Base-by-base conservation (phyloP, 2,329 filamentous ascomycete genomes). In the Penicillium digitatum region DNA sequence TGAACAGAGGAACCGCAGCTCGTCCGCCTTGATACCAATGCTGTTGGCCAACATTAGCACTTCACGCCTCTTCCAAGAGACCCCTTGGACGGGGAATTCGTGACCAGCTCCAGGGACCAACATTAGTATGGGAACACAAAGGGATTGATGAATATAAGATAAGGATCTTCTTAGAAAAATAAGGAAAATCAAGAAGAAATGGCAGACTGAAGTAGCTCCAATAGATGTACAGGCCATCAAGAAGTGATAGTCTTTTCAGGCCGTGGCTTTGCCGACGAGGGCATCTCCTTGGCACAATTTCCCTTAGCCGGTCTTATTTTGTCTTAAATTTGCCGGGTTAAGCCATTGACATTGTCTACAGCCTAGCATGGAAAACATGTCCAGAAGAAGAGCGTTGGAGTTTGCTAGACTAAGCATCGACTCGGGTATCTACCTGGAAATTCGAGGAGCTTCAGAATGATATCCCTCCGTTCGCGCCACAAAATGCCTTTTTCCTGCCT, bases 1-100 rank as follows among this genome's bases (percentile, higher is more conserved):
- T 80, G 94, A 90, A 67, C 91, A 96, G 76, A 96, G 86, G 71
- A 93, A 95, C 71, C 96, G 90, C 68, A 96, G 84, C 79, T 96
- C 92, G 65, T 95, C 86, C n/a, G 82, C 81, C 12, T 84, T 93
- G 69, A 82, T 86, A 54, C 92, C 92, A 72, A 96, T 93, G 76
- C 87, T 93, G 74, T 88, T 87, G 65, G 92, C 91, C 73, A 96
- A 96, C 58, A 97, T 85, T 58, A 96, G 81, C 34, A 87, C 84
- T 79, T 96, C 92, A 62, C 92, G 85, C 82, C 92, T 91, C 66
- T 89, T 75, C 92, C 91, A 96, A 65, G 87, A 83, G 11, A 95
- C 90, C 69, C 87, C 82, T 68, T 84, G 78, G 45, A 82, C 74
- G 55, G 90, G 89, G 72, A 88, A 95, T 74, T 94, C 84, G 75